Evolutionary conservation across 768 basidiomycete genomes (phyloP).

Genomic region (Trametes cingulata): DNA sequence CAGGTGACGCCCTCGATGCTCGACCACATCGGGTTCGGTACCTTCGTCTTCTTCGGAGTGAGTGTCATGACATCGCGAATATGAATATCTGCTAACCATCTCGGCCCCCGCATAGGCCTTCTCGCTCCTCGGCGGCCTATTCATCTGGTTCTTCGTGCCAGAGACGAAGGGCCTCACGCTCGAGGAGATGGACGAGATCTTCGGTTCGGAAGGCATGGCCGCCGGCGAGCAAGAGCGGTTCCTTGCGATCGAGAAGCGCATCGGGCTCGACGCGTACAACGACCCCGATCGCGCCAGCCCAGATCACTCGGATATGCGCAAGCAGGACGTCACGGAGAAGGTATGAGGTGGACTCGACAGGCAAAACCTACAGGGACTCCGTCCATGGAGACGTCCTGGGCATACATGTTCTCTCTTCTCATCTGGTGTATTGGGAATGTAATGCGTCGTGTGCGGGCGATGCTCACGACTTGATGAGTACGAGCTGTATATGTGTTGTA

Average conservation of each 20-base stretch:
- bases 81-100: neutral
- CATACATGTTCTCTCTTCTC: neutral
- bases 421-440: neutral
- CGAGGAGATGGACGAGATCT: conserved; percentile 81
- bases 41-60: conserved; percentile 78
- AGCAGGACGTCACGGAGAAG: conserved; percentile 15
- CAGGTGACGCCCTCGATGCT: conserved; percentile 76
- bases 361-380: neutral
- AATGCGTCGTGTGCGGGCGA: neutral
- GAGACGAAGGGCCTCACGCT: conserved; percentile 72
- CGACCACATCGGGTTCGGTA: conserved; percentile 61
- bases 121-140: conserved; percentile 66
- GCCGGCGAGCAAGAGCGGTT: conserved; percentile 55
- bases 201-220: conserved; percentile 60
- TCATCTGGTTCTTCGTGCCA: conserved; percentile 69
- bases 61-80: too few relatives aligned
- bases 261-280: conserved; percentile 54
- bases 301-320: neutral
- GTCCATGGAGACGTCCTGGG: neutral
- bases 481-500: neutral
- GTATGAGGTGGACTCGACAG: neutral
- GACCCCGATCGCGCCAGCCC: conserved; percentile 10
- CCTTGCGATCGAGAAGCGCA: conserved; percentile 55
- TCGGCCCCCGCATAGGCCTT: conserved; percentile 43
- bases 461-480: neutral